Conservation (phyloP, 2,329 filamentous ascomycete species). For the Neophaeococcomyces mojaviensis region DNA sequence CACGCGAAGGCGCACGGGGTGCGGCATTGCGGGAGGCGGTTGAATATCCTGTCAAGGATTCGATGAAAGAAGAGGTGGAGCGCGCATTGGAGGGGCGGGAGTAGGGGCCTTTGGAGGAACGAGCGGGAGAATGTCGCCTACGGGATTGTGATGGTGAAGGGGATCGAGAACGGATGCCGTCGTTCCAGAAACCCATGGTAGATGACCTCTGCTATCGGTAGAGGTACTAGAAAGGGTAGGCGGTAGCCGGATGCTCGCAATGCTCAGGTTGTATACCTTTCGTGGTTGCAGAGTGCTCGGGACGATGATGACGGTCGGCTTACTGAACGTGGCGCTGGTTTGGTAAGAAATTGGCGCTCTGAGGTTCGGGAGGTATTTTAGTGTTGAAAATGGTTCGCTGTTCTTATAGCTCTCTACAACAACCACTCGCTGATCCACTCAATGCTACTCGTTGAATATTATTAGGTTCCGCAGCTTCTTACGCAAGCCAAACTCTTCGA, state of each 20-base stretch:
- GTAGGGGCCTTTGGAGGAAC: constrained; percentile 14
- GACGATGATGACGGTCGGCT: too few relatives aligned
- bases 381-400: too few relatives aligned
- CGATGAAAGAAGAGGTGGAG: constrained; percentile 30
- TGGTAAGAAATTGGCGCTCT: too few relatives aligned
- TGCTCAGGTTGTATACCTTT: background rate
- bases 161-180: constrained; percentile 17
- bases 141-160: constrained; percentile 9
- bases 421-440: too few relatives aligned
- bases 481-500: background rate
- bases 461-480: background rate
- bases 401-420: too few relatives aligned
- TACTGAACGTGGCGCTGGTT: too few relatives aligned
- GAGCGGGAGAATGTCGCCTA: background rate
- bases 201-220: too few relatives aligned
- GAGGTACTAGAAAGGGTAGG: background rate
- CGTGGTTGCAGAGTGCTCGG: too few relatives aligned
- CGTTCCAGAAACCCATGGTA: constrained; percentile 24
- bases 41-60: constrained; percentile 12
- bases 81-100: constrained; percentile 28
- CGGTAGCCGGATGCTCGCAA: background rate
- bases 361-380: too few relatives aligned
- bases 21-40: background rate
- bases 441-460: background rate
- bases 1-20: constrained; percentile 7